Base-by-base conservation (phyloP, 2,329 filamentous ascomycete genomes). In the Penicillium sp. region DNA sequence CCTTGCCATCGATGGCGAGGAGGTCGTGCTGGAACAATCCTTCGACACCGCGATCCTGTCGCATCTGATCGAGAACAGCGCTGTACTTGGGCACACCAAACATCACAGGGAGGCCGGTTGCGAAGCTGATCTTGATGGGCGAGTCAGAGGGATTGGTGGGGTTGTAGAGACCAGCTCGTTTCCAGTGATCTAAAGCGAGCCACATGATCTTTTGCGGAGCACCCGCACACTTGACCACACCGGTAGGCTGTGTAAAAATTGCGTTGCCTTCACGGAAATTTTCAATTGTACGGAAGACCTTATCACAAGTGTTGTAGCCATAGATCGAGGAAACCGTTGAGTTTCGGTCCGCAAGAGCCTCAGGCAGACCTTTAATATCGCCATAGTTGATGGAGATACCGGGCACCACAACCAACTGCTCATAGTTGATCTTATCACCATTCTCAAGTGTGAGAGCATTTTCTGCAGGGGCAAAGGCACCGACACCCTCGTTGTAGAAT, bases 151-250 rank as follows among this genome's bases (percentile, higher is more conserved):
- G 62, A 47, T 75, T 71, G 50, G 58, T 56, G 1, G 76, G 62
- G 50, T 78, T 66, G 68, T 84, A 84, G 3, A 82, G 65, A 2
- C 81, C 82, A 0, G 74, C 73, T 29, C 72, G 70, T 69, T 80
- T 82, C 83, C 83, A 85, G 68, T 82, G 69, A 63, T 85, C 81
- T 39, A 84, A 70, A 1, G 83, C 83, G 14, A 85, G 76, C 83
- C 83, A 85, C 81, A 85, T 80, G 63, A 79, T 73, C 70, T 85
- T 85, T 59, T 85, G 83, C 10, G 83, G 83, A 2, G 82, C 83
- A 40, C 83, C 83, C 2, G 83, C 83, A 58, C 83, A 85, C 70
- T 85, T 85, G 70, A 85, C 75, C 6, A 78, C 73, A 41, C 83
- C 82, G 0, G 79, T 75, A 2, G 83, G 83, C 58, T 84, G 82